These are phyloP conservation scores for Volvox africanus DNA, from an alignment of 139 green algal species.

Conservation along the genomic window DNA sequence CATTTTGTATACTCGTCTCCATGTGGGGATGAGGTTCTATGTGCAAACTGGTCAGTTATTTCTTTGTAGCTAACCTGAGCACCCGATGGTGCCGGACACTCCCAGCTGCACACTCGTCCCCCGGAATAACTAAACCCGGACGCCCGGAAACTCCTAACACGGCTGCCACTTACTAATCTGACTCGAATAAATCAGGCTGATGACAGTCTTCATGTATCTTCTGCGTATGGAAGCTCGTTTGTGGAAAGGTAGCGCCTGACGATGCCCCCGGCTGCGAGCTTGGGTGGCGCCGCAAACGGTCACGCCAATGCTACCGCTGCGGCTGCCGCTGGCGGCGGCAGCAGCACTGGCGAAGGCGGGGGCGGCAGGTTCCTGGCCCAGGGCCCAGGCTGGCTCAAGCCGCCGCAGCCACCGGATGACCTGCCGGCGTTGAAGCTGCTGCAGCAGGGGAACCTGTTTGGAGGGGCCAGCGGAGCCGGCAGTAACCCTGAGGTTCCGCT, in stretches of 20 bases:
- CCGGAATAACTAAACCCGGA: too few relatives aligned
- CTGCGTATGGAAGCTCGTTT: background rate
- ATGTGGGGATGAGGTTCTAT: too few relatives aligned
- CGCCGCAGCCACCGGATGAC: background rate
- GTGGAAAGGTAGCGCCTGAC: background rate
- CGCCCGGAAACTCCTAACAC: too few relatives aligned
- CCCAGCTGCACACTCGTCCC: too few relatives aligned
- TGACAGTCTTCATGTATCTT: background rate
- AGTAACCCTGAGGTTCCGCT: background rate
- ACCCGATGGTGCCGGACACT: too few relatives aligned
- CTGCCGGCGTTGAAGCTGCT: background rate
- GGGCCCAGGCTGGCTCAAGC: background rate
- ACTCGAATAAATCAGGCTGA: too few relatives aligned
- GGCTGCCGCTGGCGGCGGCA: too few relatives aligned
- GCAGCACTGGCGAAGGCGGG: background rate
- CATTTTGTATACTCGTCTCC: too few relatives aligned
- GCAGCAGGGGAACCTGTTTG: constrained; percentile 5
- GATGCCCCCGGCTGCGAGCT: background rate
- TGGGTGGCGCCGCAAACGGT: background rate
- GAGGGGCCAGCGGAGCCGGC: background rate
- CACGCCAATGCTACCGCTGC: background rate
- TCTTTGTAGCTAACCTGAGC: too few relatives aligned
- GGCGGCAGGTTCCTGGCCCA: background rate
- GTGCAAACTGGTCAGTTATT: too few relatives aligned
- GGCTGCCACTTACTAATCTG: too few relatives aligned